Base-by-base conservation (phyloP, 345 rosid species). In the Eucalyptus rudis region DNA sequence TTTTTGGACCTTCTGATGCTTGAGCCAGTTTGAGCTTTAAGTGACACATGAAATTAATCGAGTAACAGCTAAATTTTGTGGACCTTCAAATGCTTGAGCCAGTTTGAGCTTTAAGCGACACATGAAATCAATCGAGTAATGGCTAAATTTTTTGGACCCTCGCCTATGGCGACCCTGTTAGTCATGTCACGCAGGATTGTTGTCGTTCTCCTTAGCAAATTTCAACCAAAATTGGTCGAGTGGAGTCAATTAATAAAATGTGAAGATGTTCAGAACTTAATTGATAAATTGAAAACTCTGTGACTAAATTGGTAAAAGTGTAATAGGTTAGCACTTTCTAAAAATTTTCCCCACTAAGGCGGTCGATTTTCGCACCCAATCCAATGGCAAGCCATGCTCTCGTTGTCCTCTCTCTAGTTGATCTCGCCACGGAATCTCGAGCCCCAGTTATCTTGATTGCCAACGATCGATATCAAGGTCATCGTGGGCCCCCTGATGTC, bases 131-230 rank as follows among this genome's bases (percentile, higher is more conserved):
- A 17, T 16, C 1, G 19, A 31, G 44, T 1, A 66, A 66, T 15
- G 40, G 76, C 76, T n/a, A 66, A 52, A 56, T 11, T 76, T 76
- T 36, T 76, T 12, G 83, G 15, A 76, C 8, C 8, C 15, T 20
- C 2, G 0, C 56, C 56, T 51, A 17, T 19, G 25, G 10, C 5
- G 0, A 54, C 27, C 25, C 27, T 56, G 3, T 10, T 4, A 1
- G 13, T 56, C 12, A 8, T 22, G 0, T 22, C 29, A 22, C 0
- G 0, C 3, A 9, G 0, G 5, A 22, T 0, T 0, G 3, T 0
- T 24, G 13, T 22, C 12, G 4, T 56, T 56, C 13, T 22, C 12
- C 27, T 56, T 56, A 22, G 12, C 27, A 22, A 56, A 56, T 22
- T 56, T 24, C 2, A 1, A 24, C 29, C 6, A 56, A 56, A 24